phyloP scores from a whole-genome alignment of 306 rosid species.

The Acacia confusa region DNA sequence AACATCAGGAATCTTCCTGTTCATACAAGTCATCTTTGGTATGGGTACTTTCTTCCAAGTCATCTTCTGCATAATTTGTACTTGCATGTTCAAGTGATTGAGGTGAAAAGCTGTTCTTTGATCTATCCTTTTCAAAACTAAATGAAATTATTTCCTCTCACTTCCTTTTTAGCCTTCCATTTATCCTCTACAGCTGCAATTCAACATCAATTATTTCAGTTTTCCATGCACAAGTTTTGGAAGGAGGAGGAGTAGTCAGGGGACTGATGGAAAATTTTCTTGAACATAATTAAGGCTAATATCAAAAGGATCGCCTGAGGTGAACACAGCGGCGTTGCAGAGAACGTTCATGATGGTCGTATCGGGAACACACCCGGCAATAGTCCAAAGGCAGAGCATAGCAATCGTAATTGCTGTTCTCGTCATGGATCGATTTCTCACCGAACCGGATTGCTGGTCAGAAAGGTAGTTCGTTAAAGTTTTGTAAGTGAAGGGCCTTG shows the following conservation, averaged over 20 bases:
- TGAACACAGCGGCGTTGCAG: conserved; percentile 53
- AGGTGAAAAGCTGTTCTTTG: conserved; percentile 26
- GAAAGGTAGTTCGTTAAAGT: background rate
- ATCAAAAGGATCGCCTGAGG: conserved; percentile 59
- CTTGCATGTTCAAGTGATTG: conserved; percentile 27
- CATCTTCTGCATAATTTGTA: conserved; percentile 16
- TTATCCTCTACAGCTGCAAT: background rate
- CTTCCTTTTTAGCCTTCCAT: conserved; percentile 3
- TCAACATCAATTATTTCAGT: background rate
- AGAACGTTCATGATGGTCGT: conserved; percentile 44
- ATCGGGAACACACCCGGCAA: conserved; percentile 43
- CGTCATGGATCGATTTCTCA: background rate
- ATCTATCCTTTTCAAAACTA: background rate
- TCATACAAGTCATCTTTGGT: conserved; percentile 12
- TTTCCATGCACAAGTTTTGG: background rate
- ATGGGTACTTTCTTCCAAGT: conserved; percentile 19
- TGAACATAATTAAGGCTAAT: conserved; percentile 36
- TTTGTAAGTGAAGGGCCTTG: background rate
- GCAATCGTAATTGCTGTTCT: conserved; percentile 12
- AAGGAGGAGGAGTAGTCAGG: background rate
- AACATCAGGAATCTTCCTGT: conserved; percentile 48
- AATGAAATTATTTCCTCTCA: conserved; percentile 26
- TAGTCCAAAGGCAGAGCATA: conserved; percentile 22
- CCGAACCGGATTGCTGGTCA: too few species aligned
- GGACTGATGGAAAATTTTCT: background rate